A percentile compares a stretch with the other conserved stretches of the same genome.
phyloP scores from a whole-genome alignment of 1,139 yeast species.

The Saccharomyces hybrid region DNA sequence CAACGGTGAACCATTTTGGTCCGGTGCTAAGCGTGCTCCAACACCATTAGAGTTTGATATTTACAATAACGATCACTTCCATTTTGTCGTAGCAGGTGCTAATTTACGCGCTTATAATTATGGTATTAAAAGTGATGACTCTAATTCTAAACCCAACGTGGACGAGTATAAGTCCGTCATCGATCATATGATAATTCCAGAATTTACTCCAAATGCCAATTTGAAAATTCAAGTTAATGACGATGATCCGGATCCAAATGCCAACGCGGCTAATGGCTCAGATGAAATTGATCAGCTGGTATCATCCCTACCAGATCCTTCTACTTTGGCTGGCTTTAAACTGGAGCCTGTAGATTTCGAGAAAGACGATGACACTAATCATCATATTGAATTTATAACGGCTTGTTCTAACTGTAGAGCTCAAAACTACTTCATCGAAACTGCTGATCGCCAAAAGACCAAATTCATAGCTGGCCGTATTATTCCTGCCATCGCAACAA shows the following conservation, averaged over 20 bases:
- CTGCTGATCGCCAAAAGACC: slow-evolving; percentile 68
- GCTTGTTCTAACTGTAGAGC: slow-evolving; percentile 98
- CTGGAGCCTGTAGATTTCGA: slow-evolving; percentile 86
- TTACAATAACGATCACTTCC: slow-evolving; percentile 65
- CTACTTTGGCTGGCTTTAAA: slow-evolving; percentile 82
- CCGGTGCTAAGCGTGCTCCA: slow-evolving; percentile 97
- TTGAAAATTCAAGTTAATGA: slow-evolving; percentile 82
- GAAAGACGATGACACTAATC: slow-evolving; percentile 94
- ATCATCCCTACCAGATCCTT: slow-evolving; percentile 77
- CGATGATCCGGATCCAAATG: slow-evolving; percentile 77
- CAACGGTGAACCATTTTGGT: slow-evolving; percentile 92
- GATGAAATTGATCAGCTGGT: slow-evolving; percentile 56
- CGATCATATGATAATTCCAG: slow-evolving; percentile 48
- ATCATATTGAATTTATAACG: slow-evolving; percentile 92
- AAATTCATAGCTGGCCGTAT: slow-evolving; percentile 88
- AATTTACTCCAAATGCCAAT: slow-evolving; percentile 67
- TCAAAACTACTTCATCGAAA: slow-evolving; percentile 74
- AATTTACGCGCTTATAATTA: slow-evolving; percentile 83
- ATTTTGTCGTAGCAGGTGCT: slow-evolving; percentile 83
- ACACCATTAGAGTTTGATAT: slow-evolving; percentile 71
- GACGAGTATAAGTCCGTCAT: slow-evolving; percentile 42
- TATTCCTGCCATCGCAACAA: slow-evolving; percentile 97
- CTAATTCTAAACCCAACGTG: slow-evolving; percentile 34
- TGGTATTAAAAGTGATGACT: slow-evolving; percentile 64
- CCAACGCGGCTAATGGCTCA: slow-evolving; percentile 42